Evolutionary conservation across 345 rosid genomes (phyloP), one percentile per base, ranked within the genome.

Genomic region (Rhizophora mangle): DNA sequence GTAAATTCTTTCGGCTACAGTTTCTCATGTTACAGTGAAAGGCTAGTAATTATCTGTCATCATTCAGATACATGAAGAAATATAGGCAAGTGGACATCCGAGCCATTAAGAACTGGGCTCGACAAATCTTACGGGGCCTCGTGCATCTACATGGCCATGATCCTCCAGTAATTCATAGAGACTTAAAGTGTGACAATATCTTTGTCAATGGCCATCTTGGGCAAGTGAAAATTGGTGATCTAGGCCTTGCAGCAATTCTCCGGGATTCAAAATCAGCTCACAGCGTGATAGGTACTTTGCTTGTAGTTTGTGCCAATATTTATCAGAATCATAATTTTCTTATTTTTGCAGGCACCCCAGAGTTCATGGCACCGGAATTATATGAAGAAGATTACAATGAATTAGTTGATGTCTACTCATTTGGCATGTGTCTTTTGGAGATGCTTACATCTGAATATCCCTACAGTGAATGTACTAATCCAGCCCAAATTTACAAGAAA

Each of bases 141-240:
- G 83, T 83, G 4, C 85, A 87, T 78, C 75, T 87, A 63, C 91
- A 87, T 8, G 74, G 65, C 52, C 88, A 85, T 60, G 85, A 85
- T 69, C 88, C 91, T 43, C 91, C 86, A 8, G 88, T 86, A 8
- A 86, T 86, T 32, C 90, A 86, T 49, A 84, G 90, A 71, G 90
- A 84, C 73, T 85, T 86, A 10, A 86, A 86, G 52, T 85, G 91
- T 76, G 91, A 87, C 26, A 87, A 87, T 61, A 83, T 87, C 57
- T 87, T 87, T 81, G 84, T 85, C 37, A 87, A 85, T 76, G 91
- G 91, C 47, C 88, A 87, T 76, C 87, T 82, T 72, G 91, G 91
- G 26, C 84, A 85, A 78, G 88, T 87, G 60, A 87, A 87, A 79
- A 87, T 87, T 59, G 91, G 91, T 54, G 91, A 87, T 72, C 78